Conservation (phyloP, 2,329 filamentous ascomycete genomes). For the Lecanicillium sp. region DNA sequence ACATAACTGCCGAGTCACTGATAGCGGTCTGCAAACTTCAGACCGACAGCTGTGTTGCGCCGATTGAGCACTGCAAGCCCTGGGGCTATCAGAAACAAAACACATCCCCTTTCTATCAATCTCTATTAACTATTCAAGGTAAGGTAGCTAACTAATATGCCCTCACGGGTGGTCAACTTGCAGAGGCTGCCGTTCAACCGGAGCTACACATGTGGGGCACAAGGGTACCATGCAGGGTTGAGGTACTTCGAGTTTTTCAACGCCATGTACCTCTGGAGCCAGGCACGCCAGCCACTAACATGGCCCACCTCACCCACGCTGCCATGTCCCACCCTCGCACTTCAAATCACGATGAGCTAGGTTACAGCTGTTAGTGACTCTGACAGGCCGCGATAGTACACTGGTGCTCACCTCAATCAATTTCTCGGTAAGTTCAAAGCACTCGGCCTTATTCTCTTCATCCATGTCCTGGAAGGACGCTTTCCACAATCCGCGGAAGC, state of each 20-base stretch:
- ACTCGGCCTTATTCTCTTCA: slow-evolving; percentile 45
- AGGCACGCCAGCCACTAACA: slow-evolving; percentile 1
- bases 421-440: slow-evolving; percentile 51
- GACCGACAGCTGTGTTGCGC: too few relatives aligned
- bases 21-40: too few relatives aligned
- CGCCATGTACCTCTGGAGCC: background rate
- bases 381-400: background rate
- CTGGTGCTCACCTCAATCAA: slow-evolving; percentile 50
- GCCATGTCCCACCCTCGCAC: too few relatives aligned
- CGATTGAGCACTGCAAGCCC: too few relatives aligned
- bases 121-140: too few relatives aligned
- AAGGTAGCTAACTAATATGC: too few relatives aligned
- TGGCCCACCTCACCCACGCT: background rate
- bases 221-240: background rate
- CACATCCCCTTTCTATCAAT: too few relatives aligned
- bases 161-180: too few relatives aligned
- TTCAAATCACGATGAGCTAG: slow-evolving; percentile 14
- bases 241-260: background rate
- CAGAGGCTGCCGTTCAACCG: background rate
- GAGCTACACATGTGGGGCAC: background rate
- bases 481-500: slow-evolving; percentile 59
- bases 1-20: too few relatives aligned
- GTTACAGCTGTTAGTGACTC: background rate
- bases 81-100: too few relatives aligned
- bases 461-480: slow-evolving; percentile 45